phyloP scores from a whole-genome alignment of 805 yeast species.

The Saturnispora dispora region DNA sequence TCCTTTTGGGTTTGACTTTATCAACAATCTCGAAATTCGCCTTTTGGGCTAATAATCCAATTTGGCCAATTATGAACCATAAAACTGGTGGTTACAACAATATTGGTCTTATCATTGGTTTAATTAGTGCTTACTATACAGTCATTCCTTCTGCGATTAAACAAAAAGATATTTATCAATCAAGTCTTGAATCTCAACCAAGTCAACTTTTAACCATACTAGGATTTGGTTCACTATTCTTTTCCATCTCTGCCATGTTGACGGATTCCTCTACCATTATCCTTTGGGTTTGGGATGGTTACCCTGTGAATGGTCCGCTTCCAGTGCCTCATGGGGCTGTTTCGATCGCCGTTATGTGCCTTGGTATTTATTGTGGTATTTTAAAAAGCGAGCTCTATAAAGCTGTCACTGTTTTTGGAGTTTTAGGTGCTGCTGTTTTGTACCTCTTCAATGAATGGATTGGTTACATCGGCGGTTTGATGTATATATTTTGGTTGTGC shows the following conservation, averaged over 20 bases:
- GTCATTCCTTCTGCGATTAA: conserved; percentile 12
- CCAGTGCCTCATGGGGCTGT: conserved; percentile 79
- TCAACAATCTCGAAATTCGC: conserved; percentile 71
- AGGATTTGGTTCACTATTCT: conserved; percentile 73
- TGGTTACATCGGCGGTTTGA: conserved; percentile 67
- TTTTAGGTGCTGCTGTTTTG: conserved; percentile 41
- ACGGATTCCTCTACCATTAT: conserved; percentile 81
- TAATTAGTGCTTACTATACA: conserved; percentile 55
- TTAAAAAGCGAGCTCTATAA: conserved; percentile 22
- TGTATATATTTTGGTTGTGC: conserved; percentile 50
- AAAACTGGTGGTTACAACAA: conserved; percentile 81
- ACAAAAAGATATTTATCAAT: neutral
- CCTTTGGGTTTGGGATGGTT: conserved; percentile 97
- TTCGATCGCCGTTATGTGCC: conserved; percentile 47
- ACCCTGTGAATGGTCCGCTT: conserved; percentile 75
- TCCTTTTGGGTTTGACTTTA: conserved; percentile 60
- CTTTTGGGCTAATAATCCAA: conserved; percentile 79
- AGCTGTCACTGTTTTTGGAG: conserved; percentile 29
- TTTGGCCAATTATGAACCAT: conserved; percentile 90
- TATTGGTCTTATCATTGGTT: conserved; percentile 56
- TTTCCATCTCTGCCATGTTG: conserved; percentile 61
- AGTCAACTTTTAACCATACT: conserved; percentile 38
- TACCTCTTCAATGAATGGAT: conserved; percentile 54
- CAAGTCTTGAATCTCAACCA: neutral
- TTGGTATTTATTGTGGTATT: conserved; percentile 45